Conservation (phyloP, 805 yeast genomes). For the Maudiozyma barnettii region DNA sequence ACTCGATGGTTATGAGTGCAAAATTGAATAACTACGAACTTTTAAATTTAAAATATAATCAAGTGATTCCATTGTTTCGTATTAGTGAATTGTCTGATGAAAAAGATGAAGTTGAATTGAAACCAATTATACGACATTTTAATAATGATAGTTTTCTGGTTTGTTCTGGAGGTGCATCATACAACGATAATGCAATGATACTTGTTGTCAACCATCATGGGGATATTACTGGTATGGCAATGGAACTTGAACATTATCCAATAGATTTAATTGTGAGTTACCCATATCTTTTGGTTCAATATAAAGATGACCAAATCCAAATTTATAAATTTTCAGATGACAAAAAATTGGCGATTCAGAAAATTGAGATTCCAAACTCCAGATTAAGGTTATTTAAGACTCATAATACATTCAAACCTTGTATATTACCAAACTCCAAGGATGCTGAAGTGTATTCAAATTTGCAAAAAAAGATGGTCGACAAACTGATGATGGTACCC, state of each 20-base stretch:
- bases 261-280: constrained; percentile 11
- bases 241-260: constrained; percentile 24
- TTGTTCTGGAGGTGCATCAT: constrained; percentile 22
- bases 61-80: constrained; percentile 19
- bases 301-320: constrained; percentile 5
- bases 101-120: constrained; percentile 6
- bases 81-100: constrained; percentile 17
- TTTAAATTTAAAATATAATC: constrained; percentile 11
- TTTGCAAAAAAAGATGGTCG: constrained; percentile 9
- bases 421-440: constrained; percentile 3
- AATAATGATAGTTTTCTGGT: constrained; percentile 17
- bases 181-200: constrained; percentile 23
- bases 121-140: constrained; percentile 18
- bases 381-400: constrained; percentile 9
- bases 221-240: constrained; percentile 25
- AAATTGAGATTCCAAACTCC: constrained; percentile 1
- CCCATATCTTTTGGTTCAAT: constrained; percentile 21
- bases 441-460: not conserved
- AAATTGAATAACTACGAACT: constrained; percentile 20
- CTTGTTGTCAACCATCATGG: constrained; percentile 25
- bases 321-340: constrained; percentile 3
- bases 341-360: not conserved
- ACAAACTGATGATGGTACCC: constrained; percentile 20
- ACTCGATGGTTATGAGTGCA: constrained; percentile 15
- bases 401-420: constrained; percentile 9